Evolutionary conservation across 2,329 filamentous ascomycete genomes (phyloP), one percentile per base, ranked within the genome.

Genomic region (Dothidotthia symphoricarpi): DNA sequence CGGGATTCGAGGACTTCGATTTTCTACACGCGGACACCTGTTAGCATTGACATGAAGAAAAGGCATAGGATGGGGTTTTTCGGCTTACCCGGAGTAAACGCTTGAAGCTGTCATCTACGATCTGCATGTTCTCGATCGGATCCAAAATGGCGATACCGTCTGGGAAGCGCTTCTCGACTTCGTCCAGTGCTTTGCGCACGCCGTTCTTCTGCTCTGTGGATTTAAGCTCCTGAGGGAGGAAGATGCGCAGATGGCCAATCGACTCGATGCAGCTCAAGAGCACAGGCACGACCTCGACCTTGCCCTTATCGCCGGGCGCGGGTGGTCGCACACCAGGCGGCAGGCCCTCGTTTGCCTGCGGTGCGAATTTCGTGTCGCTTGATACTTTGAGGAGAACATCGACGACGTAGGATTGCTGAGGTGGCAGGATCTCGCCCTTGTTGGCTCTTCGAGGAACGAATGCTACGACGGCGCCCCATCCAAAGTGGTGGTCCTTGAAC

Each of bases 1-100:
- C 88, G 83, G 4, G 91, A 93, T 69, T 98, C 93, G 2, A 98
- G 79, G 9, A 97, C 87, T 69, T 98, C 93, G 45, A 98, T 96
- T 80, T 97, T 97, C 68, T 89, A 74, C 5, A 8, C 19, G 3
- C n/a, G n/a, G n/a, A n/a, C n/a, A 35, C 15, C 11, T 6, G 38
- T 63, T 45, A 62, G 54, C 19, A 22, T 6, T 12, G 2, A 17
- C 3, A 11, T 2, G 12, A 1, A 2, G 3, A 14, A 2, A 24
- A 10, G 3, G 19, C n/a, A 31, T 2, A 1, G 11, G 6, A 15
- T 4, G 1, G 11, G n/a, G n/a, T n/a, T n/a, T n/a, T 6, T 14
- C 4, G 16, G 58, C 74, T 55, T 70, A 78, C 76, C 55, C 81
- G 70, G 10, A 97, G 78, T 3, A 96, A 79, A 64, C 89, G 88